phyloP scores from a whole-genome alignment of 495 filamentous ascomycete species.

The Penicillium crystallinum region DNA sequence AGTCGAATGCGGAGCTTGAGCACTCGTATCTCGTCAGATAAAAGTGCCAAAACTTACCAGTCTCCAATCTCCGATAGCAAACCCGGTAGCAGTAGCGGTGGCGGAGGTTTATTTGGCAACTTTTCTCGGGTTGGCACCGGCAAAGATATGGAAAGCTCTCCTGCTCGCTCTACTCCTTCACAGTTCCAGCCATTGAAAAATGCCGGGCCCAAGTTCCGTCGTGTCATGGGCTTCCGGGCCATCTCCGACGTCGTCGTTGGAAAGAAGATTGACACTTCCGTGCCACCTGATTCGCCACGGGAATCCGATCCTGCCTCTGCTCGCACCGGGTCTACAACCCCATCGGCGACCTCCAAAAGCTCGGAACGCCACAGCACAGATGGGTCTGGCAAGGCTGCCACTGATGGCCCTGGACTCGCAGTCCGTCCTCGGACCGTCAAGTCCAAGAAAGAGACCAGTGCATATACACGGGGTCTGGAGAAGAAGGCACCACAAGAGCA shows the following conservation, averaged over 20 bases:
- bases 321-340: conserved; percentile 79
- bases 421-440: conserved; percentile 50
- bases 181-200: conserved; percentile 35
- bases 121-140: conserved; percentile 37
- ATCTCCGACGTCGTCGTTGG: conserved; percentile 69
- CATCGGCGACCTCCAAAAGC: conserved; percentile 71
- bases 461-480: conserved; percentile 81
- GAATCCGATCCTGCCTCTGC: conserved; percentile 67
- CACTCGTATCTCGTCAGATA: conserved; percentile 28
- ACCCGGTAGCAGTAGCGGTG: conserved; percentile 7
- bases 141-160: conserved; percentile 45
- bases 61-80: conserved; percentile 41
- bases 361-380: conserved; percentile 68
- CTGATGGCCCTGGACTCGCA: conserved; percentile 47
- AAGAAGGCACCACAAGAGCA: conserved; percentile 80
- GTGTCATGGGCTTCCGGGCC: conserved; percentile 63
- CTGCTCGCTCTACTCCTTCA: conserved; percentile 48
- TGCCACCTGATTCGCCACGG: conserved; percentile 52
- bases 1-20: conserved; percentile 45
- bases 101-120: conserved; percentile 43
- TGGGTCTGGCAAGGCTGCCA: conserved; percentile 54
- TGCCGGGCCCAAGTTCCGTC: conserved; percentile 45
- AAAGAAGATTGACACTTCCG: conserved; percentile 32
- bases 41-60: conserved; percentile 36
- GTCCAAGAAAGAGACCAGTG: conserved; percentile 90